Percentiles rank a stretch among this genome's conserved stretches.
Evolutionary conservation across 371 early-diverging fungal genomes (phyloP).

Genomic region (Mucor racemosus): DNA sequence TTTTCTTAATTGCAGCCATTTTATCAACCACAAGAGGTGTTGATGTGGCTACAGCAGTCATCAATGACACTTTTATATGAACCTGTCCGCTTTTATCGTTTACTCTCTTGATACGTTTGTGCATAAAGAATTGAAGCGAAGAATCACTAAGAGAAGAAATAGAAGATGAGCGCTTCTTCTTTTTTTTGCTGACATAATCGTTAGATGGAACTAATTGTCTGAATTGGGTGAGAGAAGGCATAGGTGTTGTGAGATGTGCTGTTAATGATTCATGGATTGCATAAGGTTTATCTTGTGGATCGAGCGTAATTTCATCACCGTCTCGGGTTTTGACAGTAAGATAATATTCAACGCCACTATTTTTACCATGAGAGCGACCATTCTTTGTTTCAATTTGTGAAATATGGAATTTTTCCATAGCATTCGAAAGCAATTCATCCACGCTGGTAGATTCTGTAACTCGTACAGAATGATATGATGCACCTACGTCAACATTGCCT

Average conservation of each 20-base stretch:
- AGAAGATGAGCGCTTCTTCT: conserved; percentile 12
- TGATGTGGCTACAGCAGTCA: not conserved
- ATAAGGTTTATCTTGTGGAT: conserved; percentile 55
- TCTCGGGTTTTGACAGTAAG: conserved; percentile 48
- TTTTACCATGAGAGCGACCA: conserved; percentile 28
- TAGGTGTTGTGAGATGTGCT: conserved; percentile 55
- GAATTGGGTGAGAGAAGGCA: conserved; percentile 58
- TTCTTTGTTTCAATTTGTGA: conserved; percentile 31
- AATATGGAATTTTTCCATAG: conserved; percentile 55
- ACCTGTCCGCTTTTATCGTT: conserved; percentile 37
- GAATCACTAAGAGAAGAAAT: conserved; percentile 13
- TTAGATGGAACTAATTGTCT: conserved; percentile 52
- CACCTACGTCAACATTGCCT: conserved; percentile 57
- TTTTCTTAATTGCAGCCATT: conserved; percentile 24
- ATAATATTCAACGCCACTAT: conserved; percentile 50
- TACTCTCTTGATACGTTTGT: conserved; percentile 52
- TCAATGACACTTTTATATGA: conserved; percentile 36
- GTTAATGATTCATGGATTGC: conserved; percentile 58
- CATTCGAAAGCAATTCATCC: conserved; percentile 47
- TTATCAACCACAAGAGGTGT: conserved; percentile 10
- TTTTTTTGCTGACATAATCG: conserved; percentile 32
- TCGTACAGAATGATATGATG: conserved; percentile 59
- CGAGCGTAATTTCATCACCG: conserved; percentile 43
- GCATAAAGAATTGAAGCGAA: conserved; percentile 42
- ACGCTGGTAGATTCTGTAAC: conserved; percentile 47